Evolutionary conservation across 1,139 yeast genomes (phyloP), one percentile per base, ranked within the genome.

Genomic region (Blastobotrys indianensis): DNA sequence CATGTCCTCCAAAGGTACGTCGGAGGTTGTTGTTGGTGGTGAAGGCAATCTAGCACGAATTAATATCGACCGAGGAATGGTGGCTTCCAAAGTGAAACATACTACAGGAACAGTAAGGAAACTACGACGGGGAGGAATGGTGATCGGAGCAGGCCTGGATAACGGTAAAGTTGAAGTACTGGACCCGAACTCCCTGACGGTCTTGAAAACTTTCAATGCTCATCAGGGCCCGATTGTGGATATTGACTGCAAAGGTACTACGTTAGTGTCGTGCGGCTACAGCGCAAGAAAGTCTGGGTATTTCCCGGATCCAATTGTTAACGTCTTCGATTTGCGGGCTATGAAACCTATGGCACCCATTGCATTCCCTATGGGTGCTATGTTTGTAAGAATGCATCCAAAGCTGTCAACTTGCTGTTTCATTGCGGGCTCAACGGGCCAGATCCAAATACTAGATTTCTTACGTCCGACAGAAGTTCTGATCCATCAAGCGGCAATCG

Each of bases 311-410:
- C 92, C 95, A 0, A 73, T 90, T 54, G 92, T 92, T 23, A 83
- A 82, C 54, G 80, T 87, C 15, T 88, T 79, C 63, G 98, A 92
- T 62, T 65, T 87, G 32, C 74, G 95, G 51, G 77, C 80, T 54
- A 73, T 86, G 78, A 75, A 79, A 49, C 76, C 92, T 2, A 65
- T 84, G 46, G 73, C 95, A 0, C 97, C 97, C 2, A 72, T 90
- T 3, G 81, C 96, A 1, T 88, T 88, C 62, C 86, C 95, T 0
- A 83, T 88, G 0, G 97, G 97, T 3, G 97, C 97, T 1, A 75
- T 86, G 5, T 84, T 77, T 61, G 94, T 85, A 1, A 75, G 84
- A 43, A 74, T 90, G 53, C 97, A 90, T 65, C 97, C 97, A 3
- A 85, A 85, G 52, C 65, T 88, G 48, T 85, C 97, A 10, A 85